Base-by-base conservation (phyloP, 1,284 basidiomycete species). In the Pseudozyma flocculosa region DNA sequence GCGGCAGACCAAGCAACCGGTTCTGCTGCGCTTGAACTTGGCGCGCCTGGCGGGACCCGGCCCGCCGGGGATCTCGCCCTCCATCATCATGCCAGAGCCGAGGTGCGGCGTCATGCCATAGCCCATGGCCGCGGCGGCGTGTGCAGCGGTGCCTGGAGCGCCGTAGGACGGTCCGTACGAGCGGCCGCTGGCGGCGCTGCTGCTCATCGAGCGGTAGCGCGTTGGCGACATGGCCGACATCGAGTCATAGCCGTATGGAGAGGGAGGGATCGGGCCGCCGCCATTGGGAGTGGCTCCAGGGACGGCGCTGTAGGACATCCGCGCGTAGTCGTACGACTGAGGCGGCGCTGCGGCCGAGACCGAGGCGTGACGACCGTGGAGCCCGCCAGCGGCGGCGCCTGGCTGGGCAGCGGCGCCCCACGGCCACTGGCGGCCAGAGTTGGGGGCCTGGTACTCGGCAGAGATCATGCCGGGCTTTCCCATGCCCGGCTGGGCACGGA, bases 21-120 rank as follows among this genome's bases (percentile, higher is more conserved):
- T 73, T 26, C 72, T 54, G 45, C 52, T 58, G 21, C 72, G 63
- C 55, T 63, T 72, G 65, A 73, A 73, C 47, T 73, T 73, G 45
- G 61, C 57, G 24, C 68, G 50, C 21, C 72, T 59, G 21, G 57
- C 61, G 14, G 68, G 55, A 19, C 70, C 68, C 10, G 63, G 58
- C 19, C 67, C 66, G 37, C 58, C 60, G 8, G 56, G 42, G 23
- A 67, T 49, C 22, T 60, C 64, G 19, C 60, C 64, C 9, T 62
- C 61, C 14, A 59, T 45, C 55, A 60, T 57, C 55, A 67, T 63
- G 36, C 34, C 59, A 17, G 54, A 51, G 34, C 54, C 59, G 13
- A 61, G 51, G 21, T 61, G 63, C 7, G 63, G 60, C 10, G 52
- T 50, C 62, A 65, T 61, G 29, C 58, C 58, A 40, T 65, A 65